Evolutionary conservation across 345 rosid genomes (phyloP).

Genomic region (Salix purpurea): DNA sequence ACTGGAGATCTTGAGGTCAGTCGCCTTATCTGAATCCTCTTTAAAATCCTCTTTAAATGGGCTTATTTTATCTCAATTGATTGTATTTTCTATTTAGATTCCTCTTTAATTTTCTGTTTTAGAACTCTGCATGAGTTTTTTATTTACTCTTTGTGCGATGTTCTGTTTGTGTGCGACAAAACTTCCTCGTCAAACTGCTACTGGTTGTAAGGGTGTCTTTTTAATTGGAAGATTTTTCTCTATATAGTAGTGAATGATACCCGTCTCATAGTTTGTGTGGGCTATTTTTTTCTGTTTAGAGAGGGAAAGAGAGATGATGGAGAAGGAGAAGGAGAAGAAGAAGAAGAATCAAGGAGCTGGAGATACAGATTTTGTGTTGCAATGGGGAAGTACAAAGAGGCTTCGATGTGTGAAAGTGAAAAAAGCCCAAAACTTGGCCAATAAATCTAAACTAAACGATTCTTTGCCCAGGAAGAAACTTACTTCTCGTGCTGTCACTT

Average conservation of each 20-base stretch:
- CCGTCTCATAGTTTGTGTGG: not conserved
- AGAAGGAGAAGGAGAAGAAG: constrained; percentile 69
- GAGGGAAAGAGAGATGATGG: constrained; percentile 11
- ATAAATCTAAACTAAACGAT: constrained; percentile 42
- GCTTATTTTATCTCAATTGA: not conserved
- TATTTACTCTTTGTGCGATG: not conserved
- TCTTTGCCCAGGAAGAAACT: constrained; percentile 53
- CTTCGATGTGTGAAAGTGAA: constrained; percentile 76
- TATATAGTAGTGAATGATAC: not conserved
- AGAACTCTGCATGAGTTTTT: not conserved
- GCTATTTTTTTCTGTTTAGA: not conserved
- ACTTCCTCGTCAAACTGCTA: not conserved
- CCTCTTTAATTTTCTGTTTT: not conserved
- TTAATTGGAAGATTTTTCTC: not conserved
- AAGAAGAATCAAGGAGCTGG: constrained; percentile 50
- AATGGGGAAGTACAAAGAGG: constrained; percentile 91
- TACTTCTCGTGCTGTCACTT: constrained; percentile 36
- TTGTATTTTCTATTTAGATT: not conserved
- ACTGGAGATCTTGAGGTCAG: constrained; percentile 45
- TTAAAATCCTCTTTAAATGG: not conserved
- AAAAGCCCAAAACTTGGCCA: constrained; percentile 45
- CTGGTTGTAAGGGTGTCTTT: not conserved
- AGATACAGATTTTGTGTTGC: constrained; percentile 76
- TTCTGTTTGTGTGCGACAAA: not conserved
- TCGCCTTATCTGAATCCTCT: not conserved